Evolutionary conservation across 2,329 filamentous ascomycete genomes (phyloP), one percentile per base, ranked within the genome.

Genomic region (Fusarium miscanthi): DNA sequence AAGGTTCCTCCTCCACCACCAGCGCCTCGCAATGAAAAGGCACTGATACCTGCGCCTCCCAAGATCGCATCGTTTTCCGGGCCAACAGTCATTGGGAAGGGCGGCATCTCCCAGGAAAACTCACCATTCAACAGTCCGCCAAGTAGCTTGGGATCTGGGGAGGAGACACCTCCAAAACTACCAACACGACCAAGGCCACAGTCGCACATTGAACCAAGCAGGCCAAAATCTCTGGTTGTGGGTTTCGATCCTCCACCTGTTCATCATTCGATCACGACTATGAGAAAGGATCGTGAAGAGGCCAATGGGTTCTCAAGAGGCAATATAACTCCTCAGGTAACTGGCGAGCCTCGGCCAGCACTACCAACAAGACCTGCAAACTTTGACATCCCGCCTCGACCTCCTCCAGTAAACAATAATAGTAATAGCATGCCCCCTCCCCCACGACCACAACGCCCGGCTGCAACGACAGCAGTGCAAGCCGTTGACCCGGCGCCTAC

Each of bases 71-170:
- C 63, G 9, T 25, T 69, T n/a, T 57, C 76, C 16, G 67, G 76
- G 19, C 16, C 64, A 4, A 66, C 72, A 40, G 35, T 66, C 58
- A 33, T 42, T 66, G n/a, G 57, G 5, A 78, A 64, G 56, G 52
- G 69, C 10, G 70, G 69, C 14, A 71, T 80, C 9, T 72, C 75
- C 2, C 80, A 84, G 68, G 83, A 85, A 77, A 78, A 90, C 0
- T 97, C 95, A 2, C 95, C 95, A 0, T 97, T 98, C 78, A 94
- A 87, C 77, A 97, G 94, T 40, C 94, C 94, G 23, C 94, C 95
- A 1, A 91, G 90, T 74, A 95, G 92, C 78, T 88, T 89, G 8
- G 90, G 87, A 59, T 79, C 84, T 0, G 84, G 87, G n/a, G 83
- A 84, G n/a, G 83, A 84, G n/a, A 82, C 83, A 11, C 85, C 85